Evolutionary conservation across 169 alveolate genomes (phyloP).

Genomic region (Eimeria nieschulzi): DNA sequence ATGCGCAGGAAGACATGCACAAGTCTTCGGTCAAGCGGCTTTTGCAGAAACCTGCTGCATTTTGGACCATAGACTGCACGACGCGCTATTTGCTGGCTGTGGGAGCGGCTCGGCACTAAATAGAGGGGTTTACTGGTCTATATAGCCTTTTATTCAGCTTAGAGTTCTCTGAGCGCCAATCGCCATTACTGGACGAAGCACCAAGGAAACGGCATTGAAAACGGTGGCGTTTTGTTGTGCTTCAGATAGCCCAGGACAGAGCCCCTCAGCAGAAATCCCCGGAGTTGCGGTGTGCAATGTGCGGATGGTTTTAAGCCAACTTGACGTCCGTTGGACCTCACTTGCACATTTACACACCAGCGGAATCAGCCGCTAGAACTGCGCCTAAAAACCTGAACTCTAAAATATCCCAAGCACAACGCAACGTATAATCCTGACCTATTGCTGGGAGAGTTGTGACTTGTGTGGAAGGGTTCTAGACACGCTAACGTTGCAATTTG

Average conservation of each 20-base stretch:
- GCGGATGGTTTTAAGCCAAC: neutral
- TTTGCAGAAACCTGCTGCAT: slow-evolving; percentile 38
- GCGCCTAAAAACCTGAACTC: too few relatives aligned
- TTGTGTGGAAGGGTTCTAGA: too few relatives aligned
- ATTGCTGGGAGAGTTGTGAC: too few relatives aligned
- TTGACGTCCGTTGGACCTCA: neutral
- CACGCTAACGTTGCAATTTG: too few relatives aligned
- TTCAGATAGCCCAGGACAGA: neutral
- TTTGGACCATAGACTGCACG: slow-evolving; percentile 12
- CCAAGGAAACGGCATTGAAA: too few relatives aligned
- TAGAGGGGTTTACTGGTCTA: too few relatives aligned
- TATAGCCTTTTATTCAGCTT: too few relatives aligned
- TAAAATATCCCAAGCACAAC: too few relatives aligned
- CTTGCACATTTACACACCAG: neutral
- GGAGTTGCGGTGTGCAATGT: slow-evolving; percentile 40
- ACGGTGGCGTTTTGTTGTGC: neutral
- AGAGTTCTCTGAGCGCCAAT: too few relatives aligned
- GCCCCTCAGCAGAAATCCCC: neutral
- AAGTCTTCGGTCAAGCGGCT: slow-evolving; percentile 33
- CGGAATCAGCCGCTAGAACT: too few relatives aligned
- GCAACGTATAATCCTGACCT: too few relatives aligned
- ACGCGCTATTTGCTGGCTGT: neutral
- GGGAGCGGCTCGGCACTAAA: neutral
- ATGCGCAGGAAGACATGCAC: slow-evolving; percentile 39
- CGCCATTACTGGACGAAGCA: too few relatives aligned